phyloP scores from a whole-genome alignment of 257 asterid species.

The Nicotiana benthamiana region DNA sequence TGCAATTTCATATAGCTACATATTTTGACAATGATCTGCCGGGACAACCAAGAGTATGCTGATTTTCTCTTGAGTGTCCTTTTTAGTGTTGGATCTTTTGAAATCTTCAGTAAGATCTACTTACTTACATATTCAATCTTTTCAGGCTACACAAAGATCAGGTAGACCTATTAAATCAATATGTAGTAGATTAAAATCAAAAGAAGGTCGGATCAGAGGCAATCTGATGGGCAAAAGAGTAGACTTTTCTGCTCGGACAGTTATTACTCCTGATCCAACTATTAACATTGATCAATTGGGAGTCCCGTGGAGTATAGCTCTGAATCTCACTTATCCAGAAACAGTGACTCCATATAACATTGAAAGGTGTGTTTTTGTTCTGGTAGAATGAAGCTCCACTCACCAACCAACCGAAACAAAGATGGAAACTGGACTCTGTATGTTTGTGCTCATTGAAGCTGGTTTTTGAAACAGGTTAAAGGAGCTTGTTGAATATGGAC shows the following conservation, averaged over 20 bases:
- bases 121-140: conserved; percentile 6
- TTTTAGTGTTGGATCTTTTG: neutral
- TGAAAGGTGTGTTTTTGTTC: conserved; percentile 54
- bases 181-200: conserved; percentile 94
- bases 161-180: conserved; percentile 98
- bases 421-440: neutral
- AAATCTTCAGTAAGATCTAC: conserved; percentile 2
- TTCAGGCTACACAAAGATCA: conserved; percentile 96
- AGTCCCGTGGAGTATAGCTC: conserved; percentile 99
- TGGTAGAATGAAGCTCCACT: neutral
- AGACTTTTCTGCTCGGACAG: conserved; percentile 98
- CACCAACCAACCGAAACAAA: neutral
- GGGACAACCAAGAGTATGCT: conserved; percentile 91
- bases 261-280: conserved; percentile 98
- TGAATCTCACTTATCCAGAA: conserved; percentile 97
- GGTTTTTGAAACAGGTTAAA: conserved; percentile 55
- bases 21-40: conserved; percentile 97
- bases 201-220: conserved; percentile 98
- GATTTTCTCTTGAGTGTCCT: neutral
- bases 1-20: conserved; percentile 98
- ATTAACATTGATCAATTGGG: conserved; percentile 95
- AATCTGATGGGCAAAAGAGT: conserved; percentile 99
- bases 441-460: conserved; percentile 10
- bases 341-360: conserved; percentile 97
- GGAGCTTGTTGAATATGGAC: conserved; percentile 98